Evolutionary conservation across 306 rosid species (phyloP).

Genomic region (Lathyrus tuberosus): DNA sequence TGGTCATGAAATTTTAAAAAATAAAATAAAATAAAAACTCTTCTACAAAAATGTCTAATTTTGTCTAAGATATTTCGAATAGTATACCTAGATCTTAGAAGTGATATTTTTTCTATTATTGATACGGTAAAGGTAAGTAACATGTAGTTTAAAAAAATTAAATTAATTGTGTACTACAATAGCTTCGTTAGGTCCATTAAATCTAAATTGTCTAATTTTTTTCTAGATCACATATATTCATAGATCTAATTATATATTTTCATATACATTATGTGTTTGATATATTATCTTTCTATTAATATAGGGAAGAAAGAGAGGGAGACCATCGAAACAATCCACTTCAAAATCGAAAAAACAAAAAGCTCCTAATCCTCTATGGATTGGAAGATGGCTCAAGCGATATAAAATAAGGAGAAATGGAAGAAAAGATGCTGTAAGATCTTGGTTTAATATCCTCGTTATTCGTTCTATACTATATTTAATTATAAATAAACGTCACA

Average conservation of each 20-base stretch:
- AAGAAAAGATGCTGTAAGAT: not conserved
- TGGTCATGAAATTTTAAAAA: not conserved
- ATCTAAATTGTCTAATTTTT: too few species aligned
- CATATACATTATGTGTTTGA: not conserved
- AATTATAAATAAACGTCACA: not conserved
- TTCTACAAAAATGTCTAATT: not conserved
- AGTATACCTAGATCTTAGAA: too few species aligned
- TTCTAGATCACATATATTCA: too few species aligned
- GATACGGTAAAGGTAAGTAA: too few species aligned
- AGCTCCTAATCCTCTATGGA: not conserved
- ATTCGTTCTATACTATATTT: not conserved
- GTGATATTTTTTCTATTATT: too few species aligned
- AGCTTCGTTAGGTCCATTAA: too few species aligned
- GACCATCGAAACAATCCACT: not conserved
- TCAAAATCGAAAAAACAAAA: not conserved
- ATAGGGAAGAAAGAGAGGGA: not conserved
- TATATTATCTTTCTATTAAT: too few species aligned
- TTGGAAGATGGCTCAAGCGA: not conserved
- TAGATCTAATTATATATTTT: too few species aligned
- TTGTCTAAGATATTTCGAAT: too few species aligned
- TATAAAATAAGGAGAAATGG: not conserved
- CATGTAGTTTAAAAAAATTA: too few species aligned
- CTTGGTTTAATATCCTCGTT: not conserved
- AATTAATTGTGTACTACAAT: too few species aligned
- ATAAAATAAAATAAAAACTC: not conserved